phyloP scores from a whole-genome alignment of 2,329 filamentous ascomycete genomes.

The Aphanoascus verrucosus region DNA sequence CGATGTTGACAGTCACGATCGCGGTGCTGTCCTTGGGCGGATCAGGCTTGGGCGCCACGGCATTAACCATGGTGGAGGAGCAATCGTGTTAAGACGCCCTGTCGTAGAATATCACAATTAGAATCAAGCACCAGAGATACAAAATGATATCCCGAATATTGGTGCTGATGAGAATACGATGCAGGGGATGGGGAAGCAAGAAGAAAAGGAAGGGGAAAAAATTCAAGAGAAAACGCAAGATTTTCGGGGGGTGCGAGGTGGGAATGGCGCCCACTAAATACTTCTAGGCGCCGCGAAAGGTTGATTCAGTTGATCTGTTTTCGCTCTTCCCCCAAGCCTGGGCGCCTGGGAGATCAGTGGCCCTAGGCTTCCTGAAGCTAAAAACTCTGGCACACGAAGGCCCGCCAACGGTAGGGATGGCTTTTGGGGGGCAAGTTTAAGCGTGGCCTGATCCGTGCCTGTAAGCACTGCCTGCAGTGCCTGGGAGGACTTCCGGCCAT shows the following conservation, averaged over 20 bases:
- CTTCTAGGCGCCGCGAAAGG: not conserved
- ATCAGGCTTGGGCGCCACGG: conserved; percentile 25
- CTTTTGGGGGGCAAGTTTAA: conserved; percentile 9
- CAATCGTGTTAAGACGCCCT: not conserved
- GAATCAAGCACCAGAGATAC: not conserved
- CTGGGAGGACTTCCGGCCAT: not conserved
- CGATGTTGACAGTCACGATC: conserved; percentile 44
- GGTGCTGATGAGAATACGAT: not conserved
- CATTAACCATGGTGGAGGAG: not conserved
- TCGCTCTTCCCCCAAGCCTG: not conserved
- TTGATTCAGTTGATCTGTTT: conserved; percentile 8
- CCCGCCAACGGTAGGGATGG: not conserved
- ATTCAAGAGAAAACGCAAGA: conserved; percentile 1
- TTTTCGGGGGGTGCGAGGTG: conserved; percentile 8
- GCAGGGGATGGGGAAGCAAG: not conserved
- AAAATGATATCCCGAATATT: not conserved
- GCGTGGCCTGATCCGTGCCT: not conserved
- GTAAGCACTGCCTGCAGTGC: not conserved
- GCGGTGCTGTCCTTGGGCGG: conserved; percentile 24
- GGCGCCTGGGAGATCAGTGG: not conserved
- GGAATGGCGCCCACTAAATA: conserved; percentile 9
- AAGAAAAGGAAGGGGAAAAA: not conserved
- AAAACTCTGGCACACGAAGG: not conserved
- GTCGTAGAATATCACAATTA: not conserved
- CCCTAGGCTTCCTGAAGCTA: not conserved